Base-by-base conservation (phyloP, 2,329 filamentous ascomycete genomes). In the Myriosclerotinia scirpicola region DNA sequence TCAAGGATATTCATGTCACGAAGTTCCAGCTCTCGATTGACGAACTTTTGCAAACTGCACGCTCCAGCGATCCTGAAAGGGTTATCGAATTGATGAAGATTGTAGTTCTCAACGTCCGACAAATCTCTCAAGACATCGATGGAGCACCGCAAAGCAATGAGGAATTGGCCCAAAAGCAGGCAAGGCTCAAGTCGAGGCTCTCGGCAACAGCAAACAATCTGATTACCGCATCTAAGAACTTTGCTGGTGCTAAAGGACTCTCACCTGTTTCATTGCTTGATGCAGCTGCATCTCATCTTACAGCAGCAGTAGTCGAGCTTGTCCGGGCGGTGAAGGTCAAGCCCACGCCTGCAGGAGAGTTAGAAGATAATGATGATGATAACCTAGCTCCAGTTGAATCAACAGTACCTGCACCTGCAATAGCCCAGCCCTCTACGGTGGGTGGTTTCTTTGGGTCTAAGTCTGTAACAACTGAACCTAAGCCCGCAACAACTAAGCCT, bases 11-110 rank as follows among this genome's bases (percentile, higher is more conserved):
- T 15, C 91, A 97, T 76, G 87, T 99, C 71, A 97, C 94, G 61
- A 93, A 92, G 75, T 98, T 97, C 81, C 95, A 99, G 78, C 89
- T 98, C 68, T 87, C 93, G 30, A 91, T 99, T 69, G 94, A 99
- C 75, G 94, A 98, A 74, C 83, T 98, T 50, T 83, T 99, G 46
- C 89, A 89, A 70, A 85, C 84, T 52, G 92, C 93, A 22, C 88
- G 93, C 60, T 83, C 84, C 44, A 86, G 90, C n/a, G 86, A 90
- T 63, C 87, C 92, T 0, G 85, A 89, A 55, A 85, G 86, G 71
- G 88, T 95, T 44, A 87, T 96, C 59, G 90, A 95, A 54, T 87
- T 90, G 72, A 94, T 97, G 88, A 97, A 96, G 78, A 81, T 85
- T 65, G 92, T 97, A 38, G 88, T 97, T 53, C 83, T 91, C 71